phyloP scores from a whole-genome alignment of 106 monocot species.

The Dioscorea zingiberensis region DNA sequence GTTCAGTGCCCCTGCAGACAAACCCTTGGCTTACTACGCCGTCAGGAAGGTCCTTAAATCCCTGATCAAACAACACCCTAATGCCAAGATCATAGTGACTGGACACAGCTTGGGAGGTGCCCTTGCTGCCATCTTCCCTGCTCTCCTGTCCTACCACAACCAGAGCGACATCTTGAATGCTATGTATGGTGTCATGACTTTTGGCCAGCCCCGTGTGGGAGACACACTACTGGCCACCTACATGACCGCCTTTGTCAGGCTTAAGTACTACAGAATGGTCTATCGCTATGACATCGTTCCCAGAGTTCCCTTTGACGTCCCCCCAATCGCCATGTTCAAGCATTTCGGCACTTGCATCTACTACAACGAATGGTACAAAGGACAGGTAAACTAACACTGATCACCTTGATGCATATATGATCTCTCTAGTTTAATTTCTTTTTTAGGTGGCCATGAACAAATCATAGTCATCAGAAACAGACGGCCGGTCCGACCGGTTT shows the following conservation, averaged over 20 bases:
- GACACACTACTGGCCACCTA: constrained; percentile 16
- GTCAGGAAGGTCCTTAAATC: constrained; percentile 23
- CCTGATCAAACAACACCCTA: constrained; percentile 12
- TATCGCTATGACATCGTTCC: constrained; percentile 52
- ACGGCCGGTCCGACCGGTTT: no score
- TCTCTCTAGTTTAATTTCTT: no score
- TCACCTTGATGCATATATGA: no score
- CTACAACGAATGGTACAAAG: constrained; percentile 23
- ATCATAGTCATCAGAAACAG: no score
- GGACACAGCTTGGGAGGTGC: constrained; percentile 60
- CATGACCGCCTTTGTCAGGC: constrained; percentile 3
- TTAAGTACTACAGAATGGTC: constrained; percentile 36
- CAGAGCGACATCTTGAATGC: constrained; percentile 17
- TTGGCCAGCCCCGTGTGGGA: constrained; percentile 54
- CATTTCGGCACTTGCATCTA: constrained; percentile 43
- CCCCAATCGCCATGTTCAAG: constrained; percentile 35
- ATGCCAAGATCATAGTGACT: constrained; percentile 33
- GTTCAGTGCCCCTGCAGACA: not conserved
- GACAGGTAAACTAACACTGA: constrained; percentile 15
- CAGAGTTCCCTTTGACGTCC: constrained; percentile 35
- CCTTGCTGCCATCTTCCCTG: constrained; percentile 39
- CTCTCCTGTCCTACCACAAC: constrained; percentile 22
- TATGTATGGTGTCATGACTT: constrained; percentile 33
- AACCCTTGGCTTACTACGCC: constrained; percentile 37
- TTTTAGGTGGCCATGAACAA: no score